Base-by-base conservation (phyloP, 495 filamentous ascomycete genomes). In the Aspergillus bertholletiae region DNA sequence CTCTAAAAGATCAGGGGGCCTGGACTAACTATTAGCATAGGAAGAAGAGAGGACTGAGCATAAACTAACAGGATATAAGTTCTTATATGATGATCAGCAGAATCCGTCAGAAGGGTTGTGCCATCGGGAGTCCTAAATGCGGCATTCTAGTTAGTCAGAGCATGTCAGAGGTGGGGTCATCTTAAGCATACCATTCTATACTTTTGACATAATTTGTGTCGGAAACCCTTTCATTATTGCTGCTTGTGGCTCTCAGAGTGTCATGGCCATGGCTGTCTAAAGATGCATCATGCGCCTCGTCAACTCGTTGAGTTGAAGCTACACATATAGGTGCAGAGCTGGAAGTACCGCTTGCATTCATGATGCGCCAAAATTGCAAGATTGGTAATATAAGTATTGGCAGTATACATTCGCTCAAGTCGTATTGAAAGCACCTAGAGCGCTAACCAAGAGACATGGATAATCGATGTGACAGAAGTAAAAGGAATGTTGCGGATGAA, bases 61-160 rank as follows among this genome's bases (percentile, higher is more conserved):
- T 35, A 5, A 23, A 67, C 71, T 63, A 59, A 86, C 78, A 96
- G 62, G 27, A 95, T 81, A 68, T 84, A 94, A 12, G 84, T 82
- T 47, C 82, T 77, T 39, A 95, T 75, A 45, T 71, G 74, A 59
- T 92, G 83, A 54, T 89, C 80, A 7, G 82, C 84, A 35, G 80
- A 86, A 23, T 81, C 80, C n/a, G 91, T 88, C 61, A 98, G 64
- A 45, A 97, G 71, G 7, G 82, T 83, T 9, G 90, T 94, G 15
- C 93, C 90, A 64, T 96, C 92, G 44, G 88, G 84, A 7, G 89
- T 83, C 86, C 84, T 84, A 60, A 32, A 35, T 41, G 17, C 2
- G 21, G 37, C 0, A 39, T 44, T 2, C n/a, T 34, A 15, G 17
- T 53, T 34, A 58, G 49, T 18, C 24, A 46, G n/a, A 13, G 21